Base-by-base conservation (phyloP, 1,284 basidiomycete species). In the Veloporphyrellus conicus region DNA sequence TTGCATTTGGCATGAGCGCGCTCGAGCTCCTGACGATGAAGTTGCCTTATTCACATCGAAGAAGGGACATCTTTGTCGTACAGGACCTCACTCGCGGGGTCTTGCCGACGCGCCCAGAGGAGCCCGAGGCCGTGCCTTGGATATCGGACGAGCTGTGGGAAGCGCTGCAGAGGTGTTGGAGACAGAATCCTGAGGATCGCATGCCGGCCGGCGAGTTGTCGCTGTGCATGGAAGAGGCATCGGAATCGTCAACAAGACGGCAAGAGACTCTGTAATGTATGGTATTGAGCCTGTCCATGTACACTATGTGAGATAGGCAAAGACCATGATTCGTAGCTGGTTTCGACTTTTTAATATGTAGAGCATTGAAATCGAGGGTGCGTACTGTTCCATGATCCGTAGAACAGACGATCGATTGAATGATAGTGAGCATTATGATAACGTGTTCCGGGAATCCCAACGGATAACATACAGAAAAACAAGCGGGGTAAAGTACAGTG, bases 1-100 rank as follows among this genome's bases (percentile, higher is more conserved):
- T 79, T 53, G 76, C 78, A 3, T 81, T 74, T 45, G 75, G 72
- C 6, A 82, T 82, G 80, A 69, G 75, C 14, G 68, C 78, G 36
- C 66, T 81, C 16, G 79, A 82, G 54, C 68, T 80, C 39, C 57
- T 77, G 35, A 79, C 77, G 4, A 69, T 71, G 42, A 71, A 72
- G 40, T 59, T 60, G 33, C 80, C 80, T 0, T 81, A 73, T 55
- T 59, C 71, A 7, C 66, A 77, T 43, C 67, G 67, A 38, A 74
- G 63, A 53, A 65, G 72, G 19, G 77, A 79, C 52, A 64, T 75
- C 12, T 62, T 68, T 23, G 77, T 82, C 28, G 70, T 80, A 35
- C 67, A 65, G 47, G 71, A 72, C 47, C 64, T 79, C 16, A 52
- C 67, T 1, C 57, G 61, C 3, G 56, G 68, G 36, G 60, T 64